phyloP scores from a whole-genome alignment of 305 asterid species.

The Ilex paraguariensis region DNA sequence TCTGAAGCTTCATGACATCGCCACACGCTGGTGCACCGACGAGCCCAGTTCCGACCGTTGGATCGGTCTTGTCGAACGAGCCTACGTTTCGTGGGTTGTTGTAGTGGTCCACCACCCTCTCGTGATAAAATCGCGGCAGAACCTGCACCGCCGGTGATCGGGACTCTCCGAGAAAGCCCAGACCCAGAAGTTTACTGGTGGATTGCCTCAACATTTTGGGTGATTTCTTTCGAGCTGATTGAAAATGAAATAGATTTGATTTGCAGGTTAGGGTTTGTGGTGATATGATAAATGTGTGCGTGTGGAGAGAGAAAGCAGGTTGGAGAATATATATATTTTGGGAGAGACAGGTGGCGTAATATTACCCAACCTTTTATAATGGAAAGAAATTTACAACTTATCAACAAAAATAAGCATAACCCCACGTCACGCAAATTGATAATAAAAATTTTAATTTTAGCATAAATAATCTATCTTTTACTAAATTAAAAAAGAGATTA shows the following conservation, averaged over 20 bases:
- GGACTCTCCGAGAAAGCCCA: constrained; percentile 3
- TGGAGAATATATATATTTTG: neutral
- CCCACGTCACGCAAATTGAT: no score
- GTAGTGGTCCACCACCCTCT: constrained; percentile 97
- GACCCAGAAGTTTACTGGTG: neutral
- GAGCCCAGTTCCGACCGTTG: constrained; percentile 75
- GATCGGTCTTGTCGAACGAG: constrained; percentile 77
- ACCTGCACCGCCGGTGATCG: constrained; percentile 31
- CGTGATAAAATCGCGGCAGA: constrained; percentile 60
- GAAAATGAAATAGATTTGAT: neutral
- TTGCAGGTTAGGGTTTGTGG: neutral
- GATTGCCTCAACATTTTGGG: neutral
- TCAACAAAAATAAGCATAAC: no score
- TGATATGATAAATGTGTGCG: neutral
- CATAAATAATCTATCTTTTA: no score
- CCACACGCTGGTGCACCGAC: constrained; percentile 99
- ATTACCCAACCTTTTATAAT: neutral
- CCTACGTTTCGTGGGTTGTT: constrained; percentile 91
- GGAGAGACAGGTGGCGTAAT: neutral
- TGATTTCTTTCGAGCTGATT: neutral
- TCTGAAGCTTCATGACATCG: constrained; percentile 92
- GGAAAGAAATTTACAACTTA: no score
- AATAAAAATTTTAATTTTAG: no score
- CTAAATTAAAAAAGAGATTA: no score
- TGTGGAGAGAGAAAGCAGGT: neutral